Evolutionary conservation across 2,329 filamentous ascomycete genomes (phyloP).

Genomic region (Triangularia verruculosa): DNA sequence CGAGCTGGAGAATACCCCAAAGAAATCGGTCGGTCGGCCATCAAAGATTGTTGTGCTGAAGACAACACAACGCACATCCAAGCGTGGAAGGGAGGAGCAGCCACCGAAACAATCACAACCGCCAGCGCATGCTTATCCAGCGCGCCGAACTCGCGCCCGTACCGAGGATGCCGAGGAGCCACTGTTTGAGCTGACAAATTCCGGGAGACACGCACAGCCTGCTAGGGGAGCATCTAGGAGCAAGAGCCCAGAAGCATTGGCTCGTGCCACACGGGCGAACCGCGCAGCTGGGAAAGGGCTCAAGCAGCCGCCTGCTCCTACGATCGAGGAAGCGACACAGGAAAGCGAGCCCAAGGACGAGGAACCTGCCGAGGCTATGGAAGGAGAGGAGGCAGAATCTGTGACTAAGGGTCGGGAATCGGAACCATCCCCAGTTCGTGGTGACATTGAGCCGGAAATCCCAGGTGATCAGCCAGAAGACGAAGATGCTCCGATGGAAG

Average conservation of each 20-base stretch:
- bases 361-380: constrained; percentile 33
- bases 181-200: constrained; percentile 57
- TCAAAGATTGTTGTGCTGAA: constrained; percentile 33
- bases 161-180: constrained; percentile 55
- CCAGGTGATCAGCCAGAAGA: constrained; percentile 11
- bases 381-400: constrained; percentile 35
- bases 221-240: constrained; percentile 51
- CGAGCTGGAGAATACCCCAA: constrained; percentile 26
- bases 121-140: constrained; percentile 21
- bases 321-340: constrained; percentile 50
- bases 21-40: constrained; percentile 15
- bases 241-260: constrained; percentile 52
- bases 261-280: constrained; percentile 45
- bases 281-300: constrained; percentile 45
- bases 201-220: constrained; percentile 54
- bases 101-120: background rate
- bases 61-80: constrained; percentile 18
- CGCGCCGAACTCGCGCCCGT: constrained; percentile 52
- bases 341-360: constrained; percentile 43
- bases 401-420: constrained; percentile 23
- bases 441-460: constrained; percentile 9
- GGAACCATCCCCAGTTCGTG: constrained; percentile 32
- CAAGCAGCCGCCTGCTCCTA: constrained; percentile 46
- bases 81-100: constrained; percentile 23
- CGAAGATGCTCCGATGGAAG: constrained; percentile 27